Evolutionary conservation across 2,329 filamentous ascomycete genomes (phyloP).

Genomic region (Aspergillus sp.): DNA sequence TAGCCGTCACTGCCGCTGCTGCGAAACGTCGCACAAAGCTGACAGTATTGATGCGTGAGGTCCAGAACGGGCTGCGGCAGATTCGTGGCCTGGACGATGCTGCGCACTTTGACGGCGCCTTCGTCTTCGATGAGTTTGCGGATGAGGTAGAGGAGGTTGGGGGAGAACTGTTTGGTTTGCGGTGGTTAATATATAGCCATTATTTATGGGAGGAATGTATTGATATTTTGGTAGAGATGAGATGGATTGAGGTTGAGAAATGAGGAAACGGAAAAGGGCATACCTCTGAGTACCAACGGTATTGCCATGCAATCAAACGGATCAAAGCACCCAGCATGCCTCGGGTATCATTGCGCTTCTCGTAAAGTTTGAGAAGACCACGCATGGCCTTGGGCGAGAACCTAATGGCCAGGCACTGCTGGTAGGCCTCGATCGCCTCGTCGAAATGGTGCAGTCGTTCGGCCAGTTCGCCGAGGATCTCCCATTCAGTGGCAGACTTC

Average conservation of each 20-base stretch:
- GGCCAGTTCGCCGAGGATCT: constrained; percentile 89
- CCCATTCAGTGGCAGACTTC: constrained; percentile 96
- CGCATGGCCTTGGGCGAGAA: constrained; percentile 92
- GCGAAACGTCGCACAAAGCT: constrained; percentile 88
- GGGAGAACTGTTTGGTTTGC: constrained; percentile 68
- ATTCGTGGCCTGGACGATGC: constrained; percentile 94
- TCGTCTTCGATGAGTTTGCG: constrained; percentile 95
- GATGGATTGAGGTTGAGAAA: too few relatives aligned
- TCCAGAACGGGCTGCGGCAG: constrained; percentile 90
- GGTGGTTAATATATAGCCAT: constrained; percentile 13
- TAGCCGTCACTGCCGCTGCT: constrained; percentile 83
- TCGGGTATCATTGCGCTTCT: constrained; percentile 73
- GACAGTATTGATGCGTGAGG: constrained; percentile 93
- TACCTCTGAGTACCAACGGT: constrained; percentile 96
- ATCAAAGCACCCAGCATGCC: constrained; percentile 85
- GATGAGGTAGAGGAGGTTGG: constrained; percentile 81
- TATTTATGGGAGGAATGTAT: too few relatives aligned
- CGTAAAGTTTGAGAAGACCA: constrained; percentile 77
- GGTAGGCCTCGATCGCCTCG: constrained; percentile 90
- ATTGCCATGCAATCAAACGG: constrained; percentile 93
- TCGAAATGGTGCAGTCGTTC: constrained; percentile 89
- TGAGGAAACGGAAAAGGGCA: constrained; percentile 14
- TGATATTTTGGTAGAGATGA: neutral
- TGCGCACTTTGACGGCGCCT: constrained; percentile 93
- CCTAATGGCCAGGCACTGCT: constrained; percentile 78